These are phyloP conservation scores for Marchantia polymorpha DNA, from an alignment of 225 moss, liverwort and hornwort genomes.

Conservation along the genomic window DNA sequence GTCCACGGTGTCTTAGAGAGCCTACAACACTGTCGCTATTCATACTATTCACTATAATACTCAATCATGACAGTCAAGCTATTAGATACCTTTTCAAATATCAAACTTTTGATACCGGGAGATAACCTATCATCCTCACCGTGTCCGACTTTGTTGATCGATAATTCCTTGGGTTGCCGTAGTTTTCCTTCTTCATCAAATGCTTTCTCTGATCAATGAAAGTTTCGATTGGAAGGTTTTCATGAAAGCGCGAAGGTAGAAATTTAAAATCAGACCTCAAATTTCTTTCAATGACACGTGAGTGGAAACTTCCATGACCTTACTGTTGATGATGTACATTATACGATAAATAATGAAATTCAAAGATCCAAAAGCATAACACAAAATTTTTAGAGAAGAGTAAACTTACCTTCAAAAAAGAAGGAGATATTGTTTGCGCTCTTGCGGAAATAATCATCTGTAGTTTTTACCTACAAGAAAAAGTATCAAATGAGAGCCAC, in stretches of 20 bases:
- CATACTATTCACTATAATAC: background rate
- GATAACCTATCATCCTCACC: constrained; percentile 42
- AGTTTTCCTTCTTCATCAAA: constrained; percentile 71
- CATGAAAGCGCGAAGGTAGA: background rate
- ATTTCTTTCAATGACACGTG: too few species aligned
- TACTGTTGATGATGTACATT: too few species aligned
- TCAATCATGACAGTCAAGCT: background rate
- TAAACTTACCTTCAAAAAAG: constrained; percentile 81
- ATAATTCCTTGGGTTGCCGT: constrained; percentile 73
- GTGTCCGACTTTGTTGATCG: constrained; percentile 98
- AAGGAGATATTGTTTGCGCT: constrained; percentile 89
- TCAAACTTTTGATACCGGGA: background rate
- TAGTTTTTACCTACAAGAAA: constrained; percentile 19
- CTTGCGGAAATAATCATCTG: constrained; percentile 59
- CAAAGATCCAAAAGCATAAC: background rate
- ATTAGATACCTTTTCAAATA: background rate
- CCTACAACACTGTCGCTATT: background rate
- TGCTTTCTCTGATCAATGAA: constrained; percentile 61
- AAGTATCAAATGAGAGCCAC: background rate
- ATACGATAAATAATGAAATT: background rate
- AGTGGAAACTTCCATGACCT: too few species aligned
- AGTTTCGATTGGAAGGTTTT: background rate
- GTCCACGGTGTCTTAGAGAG: background rate
- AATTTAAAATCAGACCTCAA: background rate
- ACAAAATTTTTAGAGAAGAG: background rate